Conservation (phyloP, 1,284 basidiomycete genomes). For the Trichosporon asahii region DNA sequence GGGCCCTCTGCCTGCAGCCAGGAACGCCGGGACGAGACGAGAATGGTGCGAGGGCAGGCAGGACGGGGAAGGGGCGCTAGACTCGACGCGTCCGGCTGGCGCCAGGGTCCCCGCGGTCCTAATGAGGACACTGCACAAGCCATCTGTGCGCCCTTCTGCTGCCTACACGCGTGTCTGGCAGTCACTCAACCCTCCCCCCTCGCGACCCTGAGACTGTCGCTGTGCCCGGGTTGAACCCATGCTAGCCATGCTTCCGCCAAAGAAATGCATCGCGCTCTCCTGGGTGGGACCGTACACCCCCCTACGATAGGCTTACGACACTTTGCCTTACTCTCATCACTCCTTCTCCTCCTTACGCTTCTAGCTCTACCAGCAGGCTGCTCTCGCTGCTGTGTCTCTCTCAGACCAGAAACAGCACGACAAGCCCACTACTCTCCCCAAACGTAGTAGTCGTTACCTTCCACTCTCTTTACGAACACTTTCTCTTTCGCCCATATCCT, state of each 20-base stretch:
- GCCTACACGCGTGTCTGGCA: not conserved
- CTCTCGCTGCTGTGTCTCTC: not conserved
- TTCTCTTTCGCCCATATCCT: conserved; percentile 11
- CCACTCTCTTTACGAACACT: conserved; percentile 11
- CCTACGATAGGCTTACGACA: not conserved
- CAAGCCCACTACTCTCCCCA: not conserved
- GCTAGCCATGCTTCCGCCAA: not conserved
- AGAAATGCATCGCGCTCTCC: not conserved
- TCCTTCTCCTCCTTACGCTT: not conserved
- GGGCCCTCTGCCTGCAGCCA: not conserved
- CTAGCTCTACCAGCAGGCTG: not conserved
- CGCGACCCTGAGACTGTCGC: too few relatives aligned
- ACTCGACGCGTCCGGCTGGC: not conserved
- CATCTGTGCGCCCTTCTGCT: not conserved
- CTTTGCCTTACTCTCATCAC: conserved; percentile 1
- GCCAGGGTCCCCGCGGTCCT: not conserved
- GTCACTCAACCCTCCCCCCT: not conserved
- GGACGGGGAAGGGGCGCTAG: not conserved
- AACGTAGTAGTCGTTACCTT: not conserved
- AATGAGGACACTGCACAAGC: conserved; percentile 1
- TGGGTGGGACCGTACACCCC: not conserved
- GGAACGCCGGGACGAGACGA: not conserved
- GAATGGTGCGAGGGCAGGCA: not conserved
- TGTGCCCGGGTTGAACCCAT: not conserved
- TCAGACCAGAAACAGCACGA: not conserved